Conservation (phyloP, 441 rosid genomes). For the Daphne laureola region DNA sequence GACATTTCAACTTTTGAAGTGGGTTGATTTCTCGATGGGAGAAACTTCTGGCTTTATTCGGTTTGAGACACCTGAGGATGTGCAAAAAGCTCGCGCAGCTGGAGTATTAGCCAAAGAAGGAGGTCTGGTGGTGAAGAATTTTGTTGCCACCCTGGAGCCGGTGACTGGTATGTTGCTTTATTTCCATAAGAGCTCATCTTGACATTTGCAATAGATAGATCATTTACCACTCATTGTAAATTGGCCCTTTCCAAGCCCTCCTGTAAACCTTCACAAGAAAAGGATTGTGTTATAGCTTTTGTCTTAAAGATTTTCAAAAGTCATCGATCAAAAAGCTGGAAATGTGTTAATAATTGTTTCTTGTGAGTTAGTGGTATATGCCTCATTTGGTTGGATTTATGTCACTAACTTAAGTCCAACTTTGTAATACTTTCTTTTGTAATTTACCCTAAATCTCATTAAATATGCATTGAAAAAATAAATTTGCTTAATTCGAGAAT, state of each 20-base stretch:
- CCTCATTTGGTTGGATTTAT: too few relatives aligned
- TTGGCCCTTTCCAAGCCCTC: background rate
- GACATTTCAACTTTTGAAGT: slow-evolving; percentile 29
- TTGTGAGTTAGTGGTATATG: too few relatives aligned
- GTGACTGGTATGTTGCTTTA: slow-evolving; percentile 46
- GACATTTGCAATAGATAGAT: background rate
- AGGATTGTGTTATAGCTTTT: background rate
- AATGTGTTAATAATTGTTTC: too few relatives aligned
- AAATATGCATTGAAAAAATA: too few relatives aligned
- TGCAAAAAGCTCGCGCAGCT: slow-evolving; percentile 92
- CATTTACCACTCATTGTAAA: background rate
- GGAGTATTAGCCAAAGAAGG: slow-evolving; percentile 83
- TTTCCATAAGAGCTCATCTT: background rate
- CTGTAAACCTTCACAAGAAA: background rate
- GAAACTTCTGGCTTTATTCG: slow-evolving; percentile 66
- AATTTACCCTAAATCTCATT: too few relatives aligned
- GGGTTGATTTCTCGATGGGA: slow-evolving; percentile 84
- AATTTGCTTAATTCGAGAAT: too few relatives aligned
- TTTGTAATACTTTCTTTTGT: too few relatives aligned
- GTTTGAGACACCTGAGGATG: slow-evolving; percentile 82
- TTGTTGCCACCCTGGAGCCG: slow-evolving; percentile 69
- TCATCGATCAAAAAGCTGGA: too few relatives aligned
- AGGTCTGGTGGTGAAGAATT: slow-evolving; percentile 77
- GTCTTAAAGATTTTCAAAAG: too few relatives aligned
- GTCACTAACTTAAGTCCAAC: too few relatives aligned